These are phyloP conservation scores for Paspalum vaginatum DNA, from an alignment of 176 grass and related monocot species.

Conservation along the genomic window DNA sequence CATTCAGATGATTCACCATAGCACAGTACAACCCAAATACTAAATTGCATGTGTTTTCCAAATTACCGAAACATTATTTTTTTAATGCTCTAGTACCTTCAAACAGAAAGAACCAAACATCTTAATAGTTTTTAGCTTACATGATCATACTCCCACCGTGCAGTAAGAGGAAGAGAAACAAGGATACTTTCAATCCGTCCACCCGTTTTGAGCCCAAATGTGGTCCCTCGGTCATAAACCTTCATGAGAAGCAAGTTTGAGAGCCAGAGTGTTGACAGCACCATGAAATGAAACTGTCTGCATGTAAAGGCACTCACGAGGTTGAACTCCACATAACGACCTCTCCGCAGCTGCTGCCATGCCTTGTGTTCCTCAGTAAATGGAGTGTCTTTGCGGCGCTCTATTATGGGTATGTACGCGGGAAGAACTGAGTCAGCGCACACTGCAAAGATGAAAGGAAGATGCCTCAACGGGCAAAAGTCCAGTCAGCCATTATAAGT, in stretches of 20 bases:
- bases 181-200: conserved; percentile 97
- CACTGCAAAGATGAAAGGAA: conserved; percentile 35
- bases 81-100: neutral
- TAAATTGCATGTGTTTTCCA: neutral
- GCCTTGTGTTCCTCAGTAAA: conserved; percentile 89
- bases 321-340: conserved; percentile 97
- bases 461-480: neutral
- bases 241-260: conserved; percentile 29
- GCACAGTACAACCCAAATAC: neutral
- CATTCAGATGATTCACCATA: conserved; percentile 1
- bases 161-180: conserved; percentile 84
- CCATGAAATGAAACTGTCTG: neutral
- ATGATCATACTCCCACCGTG: conserved; percentile 95
- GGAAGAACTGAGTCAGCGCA: conserved; percentile 77
- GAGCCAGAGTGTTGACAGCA: neutral
- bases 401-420: conserved; percentile 91
- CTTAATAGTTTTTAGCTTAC: conserved; percentile 51
- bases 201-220: conserved; percentile 95
- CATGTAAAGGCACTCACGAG: conserved; percentile 56
- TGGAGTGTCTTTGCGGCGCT: conserved; percentile 74
- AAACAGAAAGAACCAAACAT: neutral
- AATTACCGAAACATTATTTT: neutral
- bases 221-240: conserved; percentile 96
- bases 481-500: neutral
- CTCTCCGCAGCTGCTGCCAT: conserved; percentile 94